Evolutionary conservation across 345 rosid genomes (phyloP).

Genomic region (Odontarrhena argentea): DNA sequence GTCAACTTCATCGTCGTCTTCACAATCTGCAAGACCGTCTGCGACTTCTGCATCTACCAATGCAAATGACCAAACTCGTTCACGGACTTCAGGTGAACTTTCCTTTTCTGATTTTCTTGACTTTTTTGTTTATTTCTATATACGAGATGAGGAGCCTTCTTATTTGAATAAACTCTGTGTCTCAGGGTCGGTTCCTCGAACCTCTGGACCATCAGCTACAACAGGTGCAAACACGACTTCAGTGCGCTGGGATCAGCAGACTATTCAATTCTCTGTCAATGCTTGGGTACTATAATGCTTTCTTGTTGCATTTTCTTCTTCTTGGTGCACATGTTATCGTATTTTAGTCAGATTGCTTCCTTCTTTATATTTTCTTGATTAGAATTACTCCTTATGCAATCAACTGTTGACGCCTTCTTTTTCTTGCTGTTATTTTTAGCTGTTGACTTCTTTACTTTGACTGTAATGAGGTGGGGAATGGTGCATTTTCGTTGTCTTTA

Average conservation of each 20-base stretch:
- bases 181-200: constrained; percentile 71
- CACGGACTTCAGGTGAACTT: constrained; percentile 58
- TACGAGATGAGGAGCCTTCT: background rate
- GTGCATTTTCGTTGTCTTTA: background rate
- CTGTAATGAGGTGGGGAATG: background rate
- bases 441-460: constrained; percentile 8
- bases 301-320: background rate
- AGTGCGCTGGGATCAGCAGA: constrained; percentile 84
- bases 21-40: constrained; percentile 63
- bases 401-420: constrained; percentile 7
- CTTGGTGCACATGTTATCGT: background rate
- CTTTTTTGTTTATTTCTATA: background rate
- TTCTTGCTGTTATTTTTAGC: constrained; percentile 5
- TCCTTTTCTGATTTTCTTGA: background rate
- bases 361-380: background rate
- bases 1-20: constrained; percentile 59
- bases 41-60: constrained; percentile 58
- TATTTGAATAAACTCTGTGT: constrained; percentile 16
- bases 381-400: background rate
- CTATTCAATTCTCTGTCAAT: constrained; percentile 93
- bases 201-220: constrained; percentile 61
- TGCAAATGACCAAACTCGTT: constrained; percentile 56
- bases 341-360: background rate
- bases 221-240: constrained; percentile 59
- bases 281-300: constrained; percentile 72